Conservation (phyloP, 2,329 filamentous ascomycete genomes). For the Grosmannia clavigera region DNA sequence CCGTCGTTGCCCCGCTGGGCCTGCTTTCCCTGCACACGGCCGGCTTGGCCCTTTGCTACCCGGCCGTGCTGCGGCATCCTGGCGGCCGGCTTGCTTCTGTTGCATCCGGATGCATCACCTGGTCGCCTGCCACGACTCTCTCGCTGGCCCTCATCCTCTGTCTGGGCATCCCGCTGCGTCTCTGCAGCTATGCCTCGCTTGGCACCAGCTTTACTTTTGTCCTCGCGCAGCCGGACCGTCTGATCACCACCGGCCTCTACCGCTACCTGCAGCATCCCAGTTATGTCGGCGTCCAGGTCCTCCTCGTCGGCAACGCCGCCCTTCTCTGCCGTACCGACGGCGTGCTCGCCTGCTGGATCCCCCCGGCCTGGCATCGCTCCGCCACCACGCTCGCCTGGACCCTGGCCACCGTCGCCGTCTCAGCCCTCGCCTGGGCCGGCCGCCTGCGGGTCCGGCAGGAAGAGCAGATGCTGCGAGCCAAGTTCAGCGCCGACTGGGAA, state of each 20-base stretch:
- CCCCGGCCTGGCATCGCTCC: not conserved
- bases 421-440: not conserved
- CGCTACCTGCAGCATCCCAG: slow-evolving; percentile 2
- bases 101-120: not conserved
- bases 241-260: slow-evolving; percentile 1
- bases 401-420: not conserved
- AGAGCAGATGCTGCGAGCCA: not conserved
- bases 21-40: slow-evolving; percentile 1
- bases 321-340: slow-evolving; percentile 1
- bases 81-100: not conserved
- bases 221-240: not conserved
- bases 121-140: slow-evolving; percentile 1
- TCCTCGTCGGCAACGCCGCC: not conserved
- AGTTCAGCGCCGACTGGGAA: slow-evolving; percentile 1
- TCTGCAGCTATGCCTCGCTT: not conserved
- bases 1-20: not conserved
- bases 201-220: slow-evolving; percentile 3
- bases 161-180: not conserved
- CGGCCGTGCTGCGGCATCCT: not conserved
- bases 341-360: not conserved
- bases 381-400: not conserved
- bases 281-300: not conserved
- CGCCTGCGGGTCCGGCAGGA: not conserved
- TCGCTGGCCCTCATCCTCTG: not conserved
- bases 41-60: not conserved